Conservation (phyloP, 371 early-diverging fungal genomes). For the Zancudomyces culisetae region DNA sequence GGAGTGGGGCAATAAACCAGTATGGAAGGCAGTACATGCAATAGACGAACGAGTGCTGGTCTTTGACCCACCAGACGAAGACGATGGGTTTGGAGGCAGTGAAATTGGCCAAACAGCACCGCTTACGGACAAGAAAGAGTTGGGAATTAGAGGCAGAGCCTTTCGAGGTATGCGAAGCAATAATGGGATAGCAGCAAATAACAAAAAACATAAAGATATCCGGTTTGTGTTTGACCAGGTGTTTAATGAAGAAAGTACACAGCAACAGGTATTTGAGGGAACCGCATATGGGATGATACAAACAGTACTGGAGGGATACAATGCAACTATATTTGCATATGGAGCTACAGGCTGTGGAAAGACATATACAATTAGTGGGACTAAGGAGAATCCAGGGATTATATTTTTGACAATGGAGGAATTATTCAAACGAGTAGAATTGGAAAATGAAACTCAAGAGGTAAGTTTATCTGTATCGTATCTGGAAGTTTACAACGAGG, state of each 20-base stretch:
- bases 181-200: slow-evolving; percentile 14
- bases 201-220: slow-evolving; percentile 23
- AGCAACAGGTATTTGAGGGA: slow-evolving; percentile 81
- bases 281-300: slow-evolving; percentile 77
- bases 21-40: slow-evolving; percentile 35
- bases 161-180: background rate
- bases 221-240: slow-evolving; percentile 76
- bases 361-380: slow-evolving; percentile 47
- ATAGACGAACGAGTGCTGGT: slow-evolving; percentile 38
- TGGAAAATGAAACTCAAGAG: slow-evolving; percentile 29
- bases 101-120: slow-evolving; percentile 27
- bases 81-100: slow-evolving; percentile 24
- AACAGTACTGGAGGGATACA: slow-evolving; percentile 53
- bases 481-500: slow-evolving; percentile 92
- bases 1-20: slow-evolving; percentile 1
- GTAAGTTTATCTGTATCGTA: slow-evolving; percentile 61
- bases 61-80: slow-evolving; percentile 40
- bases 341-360: slow-evolving; percentile 75
- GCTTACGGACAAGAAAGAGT: slow-evolving; percentile 24
- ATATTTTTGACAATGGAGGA: slow-evolving; percentile 51
- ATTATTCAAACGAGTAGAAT: slow-evolving; percentile 38
- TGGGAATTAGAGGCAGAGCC: slow-evolving; percentile 3
- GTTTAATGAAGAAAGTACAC: slow-evolving; percentile 48
- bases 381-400: slow-evolving; percentile 47
- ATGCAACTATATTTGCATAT: slow-evolving; percentile 54